Evolutionary conservation across 164 flowering plant species (phyloP).

Genomic region (Piper betle): DNA sequence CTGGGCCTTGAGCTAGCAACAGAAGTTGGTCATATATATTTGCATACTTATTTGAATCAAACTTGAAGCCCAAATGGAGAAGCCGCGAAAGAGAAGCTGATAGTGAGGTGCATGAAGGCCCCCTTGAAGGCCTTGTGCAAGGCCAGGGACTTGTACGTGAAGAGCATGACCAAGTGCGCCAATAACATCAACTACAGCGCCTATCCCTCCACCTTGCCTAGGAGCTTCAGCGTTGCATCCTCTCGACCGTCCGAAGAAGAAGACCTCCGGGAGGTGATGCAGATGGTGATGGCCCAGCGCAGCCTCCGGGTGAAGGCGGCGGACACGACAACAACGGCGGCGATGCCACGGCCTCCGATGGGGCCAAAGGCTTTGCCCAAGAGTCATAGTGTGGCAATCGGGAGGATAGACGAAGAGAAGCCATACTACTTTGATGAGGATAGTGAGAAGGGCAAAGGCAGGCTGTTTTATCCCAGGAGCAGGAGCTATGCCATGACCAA

Average conservation of each 20-base stretch:
- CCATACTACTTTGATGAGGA: conserved; percentile 31
- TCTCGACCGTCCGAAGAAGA: conserved; percentile 18
- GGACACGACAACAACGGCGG: conserved; percentile 1
- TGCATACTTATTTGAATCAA: too few species aligned
- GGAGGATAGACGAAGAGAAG: conserved; percentile 57
- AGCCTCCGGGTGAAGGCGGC: conserved; percentile 7
- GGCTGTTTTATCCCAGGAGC: conserved; percentile 1
- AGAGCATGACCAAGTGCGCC: conserved; percentile 22
- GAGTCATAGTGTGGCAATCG: conserved; percentile 34
- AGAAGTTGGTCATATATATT: too few species aligned
- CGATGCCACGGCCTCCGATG: background rate
- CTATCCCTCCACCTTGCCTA: conserved; percentile 10
- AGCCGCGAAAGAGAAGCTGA: too few species aligned
- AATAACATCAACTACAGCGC: conserved; percentile 11
- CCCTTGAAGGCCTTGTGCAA: conserved; percentile 23
- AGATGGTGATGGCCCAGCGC: conserved; percentile 24
- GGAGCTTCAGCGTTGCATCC: conserved; percentile 4
- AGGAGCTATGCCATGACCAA: conserved; percentile 3
- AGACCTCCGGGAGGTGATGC: conserved; percentile 31
- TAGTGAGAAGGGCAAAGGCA: background rate
- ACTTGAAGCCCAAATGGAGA: too few species aligned
- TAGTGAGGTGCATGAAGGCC: conserved; percentile 17
- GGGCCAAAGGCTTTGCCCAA: conserved; percentile 11
- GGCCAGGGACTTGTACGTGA: conserved; percentile 31
- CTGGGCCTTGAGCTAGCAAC: too few species aligned